These are phyloP conservation scores for Chlorociboria aeruginascens DNA, from an alignment of 495 filamentous ascomycete species.

Conservation along the genomic window DNA sequence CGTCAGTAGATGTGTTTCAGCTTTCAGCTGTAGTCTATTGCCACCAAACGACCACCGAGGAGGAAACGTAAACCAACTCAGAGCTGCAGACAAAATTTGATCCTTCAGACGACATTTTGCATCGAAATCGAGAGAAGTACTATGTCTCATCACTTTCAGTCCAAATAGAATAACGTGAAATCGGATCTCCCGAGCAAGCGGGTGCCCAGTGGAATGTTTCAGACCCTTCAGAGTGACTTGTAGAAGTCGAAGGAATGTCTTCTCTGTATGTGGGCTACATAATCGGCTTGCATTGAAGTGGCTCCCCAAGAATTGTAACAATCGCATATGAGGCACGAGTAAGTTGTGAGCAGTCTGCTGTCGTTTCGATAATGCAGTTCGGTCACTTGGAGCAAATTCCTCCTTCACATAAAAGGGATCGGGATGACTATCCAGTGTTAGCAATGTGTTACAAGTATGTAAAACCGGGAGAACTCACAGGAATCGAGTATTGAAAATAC, in stretches of 20 bases:
- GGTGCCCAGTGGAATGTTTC: slow-evolving; percentile 58
- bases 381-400: slow-evolving; percentile 87
- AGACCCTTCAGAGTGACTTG: slow-evolving; percentile 61
- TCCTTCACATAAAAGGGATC: slow-evolving; percentile 86
- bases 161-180: slow-evolving; percentile 80
- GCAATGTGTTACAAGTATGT: slow-evolving; percentile 6
- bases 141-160: slow-evolving; percentile 59
- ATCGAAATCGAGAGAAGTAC: slow-evolving; percentile 43
- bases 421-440: slow-evolving; percentile 41
- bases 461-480: slow-evolving; percentile 21
- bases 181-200: slow-evolving; percentile 79
- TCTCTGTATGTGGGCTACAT: slow-evolving; percentile 65
- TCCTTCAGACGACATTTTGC: slow-evolving; percentile 75
- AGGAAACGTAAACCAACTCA: slow-evolving; percentile 76
- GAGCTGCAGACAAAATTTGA: slow-evolving; percentile 66
- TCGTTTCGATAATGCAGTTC: slow-evolving; percentile 54
- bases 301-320: slow-evolving; percentile 82
- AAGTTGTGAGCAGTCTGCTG: slow-evolving; percentile 68
- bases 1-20: slow-evolving; percentile 69
- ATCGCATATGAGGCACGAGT: slow-evolving; percentile 71
- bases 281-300: slow-evolving; percentile 87
- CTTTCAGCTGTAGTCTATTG: slow-evolving; percentile 84
- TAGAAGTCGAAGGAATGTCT: slow-evolving; percentile 68
- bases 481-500: slow-evolving; percentile 69
- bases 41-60: slow-evolving; percentile 94